A percentile compares a stretch with the other conserved stretches of the same genome.
These are phyloP conservation scores for Stemphylium lycopersici DNA, from an alignment of 2,329 filamentous ascomycete genomes.

Conservation along the genomic window DNA sequence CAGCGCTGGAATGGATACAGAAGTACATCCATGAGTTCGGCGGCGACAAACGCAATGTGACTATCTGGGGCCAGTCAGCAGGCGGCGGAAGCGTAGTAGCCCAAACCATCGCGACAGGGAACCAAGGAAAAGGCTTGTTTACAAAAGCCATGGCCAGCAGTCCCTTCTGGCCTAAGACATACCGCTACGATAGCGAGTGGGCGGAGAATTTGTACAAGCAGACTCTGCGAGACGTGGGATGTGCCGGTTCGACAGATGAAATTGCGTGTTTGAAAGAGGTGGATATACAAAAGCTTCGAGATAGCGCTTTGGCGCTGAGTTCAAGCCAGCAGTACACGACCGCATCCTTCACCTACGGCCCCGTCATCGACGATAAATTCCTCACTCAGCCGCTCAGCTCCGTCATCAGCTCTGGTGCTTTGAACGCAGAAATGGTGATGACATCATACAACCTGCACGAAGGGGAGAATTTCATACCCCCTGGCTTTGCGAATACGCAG, in stretches of 20 bases:
- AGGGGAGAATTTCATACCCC: conserved; percentile 66
- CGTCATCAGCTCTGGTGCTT: conserved; percentile 45
- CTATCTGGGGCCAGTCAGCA: conserved; percentile 62
- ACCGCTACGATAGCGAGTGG: conserved; percentile 57
- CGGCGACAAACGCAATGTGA: conserved; percentile 59
- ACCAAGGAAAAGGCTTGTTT: conserved; percentile 55
- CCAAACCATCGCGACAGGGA: conserved; percentile 58
- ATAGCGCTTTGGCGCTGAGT: conserved; percentile 59
- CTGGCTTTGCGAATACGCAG: conserved; percentile 50
- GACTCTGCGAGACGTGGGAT: conserved; percentile 57
- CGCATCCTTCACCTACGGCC: conserved; percentile 64
- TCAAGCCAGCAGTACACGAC: conserved; percentile 60
- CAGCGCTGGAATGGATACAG: conserved; percentile 61
- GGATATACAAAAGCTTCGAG: conserved; percentile 60
- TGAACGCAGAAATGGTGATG: conserved; percentile 57
- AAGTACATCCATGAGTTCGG: conserved; percentile 61
- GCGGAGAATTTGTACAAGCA: conserved; percentile 59
- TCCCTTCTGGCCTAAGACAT: conserved; percentile 67
- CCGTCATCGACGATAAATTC: conserved; percentile 64
- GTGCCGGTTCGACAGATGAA: conserved; percentile 48
- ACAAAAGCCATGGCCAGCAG: conserved; percentile 58
- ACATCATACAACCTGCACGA: conserved; percentile 69
- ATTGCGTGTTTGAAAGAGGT: conserved; percentile 62
- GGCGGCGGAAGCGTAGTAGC: conserved; percentile 61
- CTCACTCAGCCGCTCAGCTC: conserved; percentile 56